Percentiles rank a stretch among this genome's conserved stretches.
phyloP scores from a whole-genome alignment of 2,329 filamentous ascomycete genomes.

The Monilinia fructigena region DNA sequence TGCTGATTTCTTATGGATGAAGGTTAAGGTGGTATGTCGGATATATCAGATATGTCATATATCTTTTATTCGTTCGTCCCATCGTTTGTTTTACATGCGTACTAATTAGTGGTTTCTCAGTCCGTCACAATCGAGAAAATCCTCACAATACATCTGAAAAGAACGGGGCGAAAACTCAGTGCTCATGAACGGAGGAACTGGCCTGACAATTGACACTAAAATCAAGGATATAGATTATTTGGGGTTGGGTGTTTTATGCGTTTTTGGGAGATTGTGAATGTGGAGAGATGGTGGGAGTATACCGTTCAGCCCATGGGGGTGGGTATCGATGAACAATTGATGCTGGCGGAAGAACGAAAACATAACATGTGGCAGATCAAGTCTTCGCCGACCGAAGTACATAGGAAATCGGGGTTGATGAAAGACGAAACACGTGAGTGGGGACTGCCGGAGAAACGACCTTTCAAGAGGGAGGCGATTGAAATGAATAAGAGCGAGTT shows the following conservation, averaged over 20 bases:
- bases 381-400: background rate
- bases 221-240: background rate
- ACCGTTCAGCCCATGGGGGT: background rate
- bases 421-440: background rate
- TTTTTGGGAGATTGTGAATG: constrained; percentile 12
- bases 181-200: background rate
- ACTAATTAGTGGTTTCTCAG: background rate
- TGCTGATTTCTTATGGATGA: constrained; percentile 10
- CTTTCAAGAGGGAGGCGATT: background rate
- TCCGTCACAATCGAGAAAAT: background rate
- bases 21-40: background rate
- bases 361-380: no score
- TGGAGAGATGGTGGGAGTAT: constrained; percentile 17
- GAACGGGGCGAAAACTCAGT: constrained; percentile 3
- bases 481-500: background rate
- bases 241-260: background rate
- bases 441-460: no score
- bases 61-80: background rate
- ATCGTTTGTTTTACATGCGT: no score
- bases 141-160: background rate
- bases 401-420: background rate
- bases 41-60: background rate
- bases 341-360: no score
- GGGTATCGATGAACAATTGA: no score
- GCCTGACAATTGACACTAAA: background rate